Conservation (phyloP, 495 filamentous ascomycete genomes). For the Neurospora discreta region DNA sequence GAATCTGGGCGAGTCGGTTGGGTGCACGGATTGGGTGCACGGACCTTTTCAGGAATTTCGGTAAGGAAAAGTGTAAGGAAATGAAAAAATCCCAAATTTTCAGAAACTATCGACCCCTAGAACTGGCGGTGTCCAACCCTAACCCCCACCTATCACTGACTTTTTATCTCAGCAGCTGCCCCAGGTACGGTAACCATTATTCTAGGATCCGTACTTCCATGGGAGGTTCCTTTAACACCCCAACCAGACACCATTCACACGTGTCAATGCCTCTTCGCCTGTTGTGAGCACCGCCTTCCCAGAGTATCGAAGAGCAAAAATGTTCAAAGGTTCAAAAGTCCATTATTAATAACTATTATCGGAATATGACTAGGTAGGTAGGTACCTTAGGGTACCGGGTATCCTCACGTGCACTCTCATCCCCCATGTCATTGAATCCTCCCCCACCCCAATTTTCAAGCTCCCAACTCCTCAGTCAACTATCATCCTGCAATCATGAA, state of each 20-base stretch:
- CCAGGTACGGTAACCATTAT: no score
- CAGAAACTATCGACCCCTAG: no score
- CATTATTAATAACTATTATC: background rate
- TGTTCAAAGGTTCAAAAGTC: background rate
- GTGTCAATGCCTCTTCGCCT: background rate
- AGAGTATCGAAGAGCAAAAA: no score
- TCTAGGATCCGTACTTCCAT: no score
- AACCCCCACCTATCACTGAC: background rate
- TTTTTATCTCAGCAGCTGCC: background rate
- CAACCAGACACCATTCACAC: background rate
- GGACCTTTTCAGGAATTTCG: no score
- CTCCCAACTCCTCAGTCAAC: constrained; percentile 38
- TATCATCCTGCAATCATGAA: constrained; percentile 40
- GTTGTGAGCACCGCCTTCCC: background rate
- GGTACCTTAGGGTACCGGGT: no score
- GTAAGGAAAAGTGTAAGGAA: no score
- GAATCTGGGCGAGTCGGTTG: no score
- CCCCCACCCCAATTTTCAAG: background rate
- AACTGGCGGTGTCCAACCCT: background rate
- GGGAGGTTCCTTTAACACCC: no score
- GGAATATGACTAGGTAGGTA: background rate
- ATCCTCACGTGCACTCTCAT: background rate
- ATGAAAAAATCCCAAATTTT: no score
- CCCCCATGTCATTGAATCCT: background rate
- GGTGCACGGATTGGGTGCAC: no score